Evolutionary conservation across 441 rosid genomes (phyloP), one percentile per base, ranked within the genome.

Genomic region (Aleurites moluccanus): DNA sequence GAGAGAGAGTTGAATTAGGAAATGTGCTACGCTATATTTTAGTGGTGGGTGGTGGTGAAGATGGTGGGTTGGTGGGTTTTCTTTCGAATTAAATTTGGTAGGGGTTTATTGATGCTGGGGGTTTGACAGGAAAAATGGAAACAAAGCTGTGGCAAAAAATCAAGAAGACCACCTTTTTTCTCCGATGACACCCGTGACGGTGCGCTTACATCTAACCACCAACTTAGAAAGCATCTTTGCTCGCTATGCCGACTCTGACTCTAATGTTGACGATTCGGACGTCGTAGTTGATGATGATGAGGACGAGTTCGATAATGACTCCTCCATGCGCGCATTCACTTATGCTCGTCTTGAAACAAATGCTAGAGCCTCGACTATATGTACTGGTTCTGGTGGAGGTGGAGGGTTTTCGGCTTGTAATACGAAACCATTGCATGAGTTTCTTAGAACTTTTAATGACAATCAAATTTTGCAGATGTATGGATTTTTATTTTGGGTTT

Each of bases 151-250:
- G n/a, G n/a, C n/a, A n/a, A n/a, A n/a, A n/a, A n/a, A n/a, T n/a
- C n/a, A n/a, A n/a, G 94, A 90, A 10, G 96, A 91, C 64, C 97
- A 89, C 70, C 97, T 42, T 95, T 98, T 61, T 85, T 92, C 83
- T 92, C 99, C 45, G 94, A 96, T 3, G 97, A 91, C 81, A 94
- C 98, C n/a, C 94, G 98, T 21, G 97, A 94, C 78, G 97, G 97
- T 33, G 93, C 97, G 2, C 75, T 94, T 50, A 90, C 97, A 55
- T 89, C 98, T 68, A 91, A 92, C 68, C 98, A 95, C 69, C n/a
- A 98, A 96, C 83, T 97, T 96, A 64, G 98, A 93, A 88, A 94
- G 97, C 85, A 90, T 96, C 77, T 96, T 98, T 10, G 98, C 97
- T 11, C 94, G 96, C 44, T 96, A 90, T 8, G 96, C 84, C 0